Percentiles rank a stretch among this genome's conserved stretches.
Evolutionary conservation across 2,329 filamentous ascomycete genomes (phyloP).

Genomic region (Amauroascus niger): DNA sequence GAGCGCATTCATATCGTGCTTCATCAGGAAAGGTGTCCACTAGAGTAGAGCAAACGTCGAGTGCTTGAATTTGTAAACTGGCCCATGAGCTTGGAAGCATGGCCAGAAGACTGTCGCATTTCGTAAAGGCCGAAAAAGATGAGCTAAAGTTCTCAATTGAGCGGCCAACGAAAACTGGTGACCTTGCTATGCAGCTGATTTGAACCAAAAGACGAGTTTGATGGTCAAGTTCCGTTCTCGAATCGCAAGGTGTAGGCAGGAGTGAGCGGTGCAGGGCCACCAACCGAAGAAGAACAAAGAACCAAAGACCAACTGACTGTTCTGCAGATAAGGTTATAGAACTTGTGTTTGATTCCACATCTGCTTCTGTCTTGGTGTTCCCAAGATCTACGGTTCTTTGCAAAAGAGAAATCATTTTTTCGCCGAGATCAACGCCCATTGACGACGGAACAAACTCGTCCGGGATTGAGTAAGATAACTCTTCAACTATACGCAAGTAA

Average conservation of each 20-base stretch:
- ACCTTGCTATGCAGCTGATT: conserved; percentile 35
- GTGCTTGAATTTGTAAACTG: conserved; percentile 32
- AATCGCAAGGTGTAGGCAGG: conserved; percentile 23
- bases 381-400: conserved; percentile 29
- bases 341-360: neutral
- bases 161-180: conserved; percentile 27
- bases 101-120: conserved; percentile 16
- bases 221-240: conserved; percentile 24
- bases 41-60: conserved; percentile 39
- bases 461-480: conserved; percentile 31
- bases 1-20: conserved; percentile 33
- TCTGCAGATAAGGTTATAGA: neutral
- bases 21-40: conserved; percentile 39
- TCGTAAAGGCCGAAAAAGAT: conserved; percentile 21
- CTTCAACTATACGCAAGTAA: conserved; percentile 33
- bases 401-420: conserved; percentile 33
- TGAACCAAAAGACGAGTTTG: conserved; percentile 32
- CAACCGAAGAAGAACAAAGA: conserved; percentile 34
- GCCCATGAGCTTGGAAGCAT: conserved; percentile 26
- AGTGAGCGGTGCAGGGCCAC: conserved; percentile 33
- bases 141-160: conserved; percentile 25
- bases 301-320: conserved; percentile 30
- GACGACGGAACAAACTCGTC: conserved; percentile 25
- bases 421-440: conserved; percentile 29
- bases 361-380: conserved; percentile 16